Percentiles rank a stretch among this genome's conserved stretches.
phyloP scores from a whole-genome alignment of 2,329 filamentous ascomycete genomes.

The Diaporthe australafricana region DNA sequence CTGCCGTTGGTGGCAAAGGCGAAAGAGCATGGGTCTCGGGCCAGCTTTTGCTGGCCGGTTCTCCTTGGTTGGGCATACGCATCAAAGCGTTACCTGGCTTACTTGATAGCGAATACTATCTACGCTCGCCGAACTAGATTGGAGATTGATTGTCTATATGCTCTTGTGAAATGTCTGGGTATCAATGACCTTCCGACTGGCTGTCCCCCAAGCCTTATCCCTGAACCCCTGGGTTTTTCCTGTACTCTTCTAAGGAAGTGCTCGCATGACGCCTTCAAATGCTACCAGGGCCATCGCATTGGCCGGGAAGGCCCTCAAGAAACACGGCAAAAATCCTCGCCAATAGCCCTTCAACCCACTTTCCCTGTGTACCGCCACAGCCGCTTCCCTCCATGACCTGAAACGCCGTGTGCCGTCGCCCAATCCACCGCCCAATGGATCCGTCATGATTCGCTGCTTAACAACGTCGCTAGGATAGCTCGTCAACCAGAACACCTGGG shows the following conservation, averaged over 20 bases:
- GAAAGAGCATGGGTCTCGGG: conserved; percentile 13
- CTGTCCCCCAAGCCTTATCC: neutral
- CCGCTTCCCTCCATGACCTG: conserved; percentile 82
- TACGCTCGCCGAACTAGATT: conserved; percentile 15
- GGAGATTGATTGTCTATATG: conserved; percentile 14
- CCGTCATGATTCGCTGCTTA: conserved; percentile 98
- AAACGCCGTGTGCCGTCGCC: conserved; percentile 77
- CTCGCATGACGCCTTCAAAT: conserved; percentile 91
- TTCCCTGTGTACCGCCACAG: conserved; percentile 80
- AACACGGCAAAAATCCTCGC: conserved; percentile 94
- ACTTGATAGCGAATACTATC: conserved; percentile 33
- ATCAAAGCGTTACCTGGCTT: neutral
- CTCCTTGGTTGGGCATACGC: neutral
- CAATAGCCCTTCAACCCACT: conserved; percentile 85
- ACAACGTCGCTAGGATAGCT: conserved; percentile 94
- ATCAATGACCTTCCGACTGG: conserved; percentile 22
- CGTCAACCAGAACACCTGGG: conserved; percentile 94
- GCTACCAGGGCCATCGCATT: conserved; percentile 94
- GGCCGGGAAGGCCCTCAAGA: conserved; percentile 92
- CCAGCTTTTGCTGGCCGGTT: conserved; percentile 2
- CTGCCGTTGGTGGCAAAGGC: conserved; percentile 33
- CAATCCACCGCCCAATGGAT: conserved; percentile 80
- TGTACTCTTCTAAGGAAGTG: conserved; percentile 53
- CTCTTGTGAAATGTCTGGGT: conserved; percentile 24
- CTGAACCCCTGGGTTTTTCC: neutral